phyloP scores from a whole-genome alignment of 805 yeast species.

The Blastobotrys chiropterorum region DNA sequence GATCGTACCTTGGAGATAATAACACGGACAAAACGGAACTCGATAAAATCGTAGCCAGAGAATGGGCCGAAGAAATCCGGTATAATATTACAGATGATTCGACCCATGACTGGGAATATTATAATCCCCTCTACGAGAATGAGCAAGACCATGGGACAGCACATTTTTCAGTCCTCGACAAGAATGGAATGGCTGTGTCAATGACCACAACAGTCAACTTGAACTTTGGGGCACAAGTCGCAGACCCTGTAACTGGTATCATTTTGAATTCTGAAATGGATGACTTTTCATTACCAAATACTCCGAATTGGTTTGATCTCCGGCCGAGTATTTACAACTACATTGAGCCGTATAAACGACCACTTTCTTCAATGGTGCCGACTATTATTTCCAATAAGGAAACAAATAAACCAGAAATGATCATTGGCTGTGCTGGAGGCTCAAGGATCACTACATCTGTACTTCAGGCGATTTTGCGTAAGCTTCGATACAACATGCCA shows the following conservation, averaged over 20 bases:
- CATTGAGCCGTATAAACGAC: constrained; percentile 70
- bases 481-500: constrained; percentile 50
- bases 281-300: constrained; percentile 69
- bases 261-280: constrained; percentile 90
- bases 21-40: constrained; percentile 33
- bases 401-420: constrained; percentile 44
- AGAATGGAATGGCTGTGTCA: constrained; percentile 67
- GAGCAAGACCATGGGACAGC: constrained; percentile 89
- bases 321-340: constrained; percentile 77
- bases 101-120: constrained; percentile 66
- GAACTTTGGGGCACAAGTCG: constrained; percentile 74
- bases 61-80: constrained; percentile 54
- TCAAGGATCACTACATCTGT: constrained; percentile 78
- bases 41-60: constrained; percentile 35
- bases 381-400: constrained; percentile 48
- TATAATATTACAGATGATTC: constrained; percentile 45
- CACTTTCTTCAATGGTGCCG: constrained; percentile 80
- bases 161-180: constrained; percentile 76
- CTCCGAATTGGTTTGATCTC: constrained; percentile 69
- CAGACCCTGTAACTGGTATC: constrained; percentile 76
- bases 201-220: constrained; percentile 87
- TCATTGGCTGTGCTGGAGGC: constrained; percentile 94
- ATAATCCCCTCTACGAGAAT: constrained; percentile 71
- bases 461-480: constrained; percentile 70
- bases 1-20: constrained; percentile 78